A percentile compares a stretch with the other conserved stretches of the same genome.
Conservation (phyloP, 2,329 filamentous ascomycete species). For the Aspergillus tubingensis region DNA sequence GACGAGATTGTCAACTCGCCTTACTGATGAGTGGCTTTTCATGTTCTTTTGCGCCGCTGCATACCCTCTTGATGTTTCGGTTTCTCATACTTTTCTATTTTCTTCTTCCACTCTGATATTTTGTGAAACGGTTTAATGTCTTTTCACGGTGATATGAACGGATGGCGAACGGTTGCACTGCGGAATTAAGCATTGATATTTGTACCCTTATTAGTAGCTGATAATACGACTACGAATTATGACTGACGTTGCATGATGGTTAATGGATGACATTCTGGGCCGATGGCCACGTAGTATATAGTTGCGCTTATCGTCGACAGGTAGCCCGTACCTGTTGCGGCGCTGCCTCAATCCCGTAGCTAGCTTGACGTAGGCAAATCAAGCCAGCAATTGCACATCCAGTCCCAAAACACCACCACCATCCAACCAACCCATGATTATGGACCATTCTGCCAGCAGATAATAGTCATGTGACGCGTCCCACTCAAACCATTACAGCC, state of each 20-base stretch:
- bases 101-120: slow-evolving; percentile 5
- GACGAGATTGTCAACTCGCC: slow-evolving; percentile 82
- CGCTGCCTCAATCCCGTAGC: not conserved
- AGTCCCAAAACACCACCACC: not conserved
- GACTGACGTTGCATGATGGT: not conserved
- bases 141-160: not conserved
- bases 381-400: not conserved
- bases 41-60: slow-evolving; percentile 22
- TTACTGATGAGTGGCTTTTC: slow-evolving; percentile 45
- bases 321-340: not conserved
- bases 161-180: slow-evolving; percentile 6
- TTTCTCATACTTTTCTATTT: slow-evolving; percentile 1
- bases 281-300: not conserved
- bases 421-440: not conserved
- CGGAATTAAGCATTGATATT: not conserved
- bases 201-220: slow-evolving; percentile 9
- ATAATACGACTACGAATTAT: slow-evolving; percentile 16
- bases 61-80: slow-evolving; percentile 29
- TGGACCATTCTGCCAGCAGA: slow-evolving; percentile 2
- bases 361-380: not conserved
- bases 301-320: not conserved
- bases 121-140: slow-evolving; percentile 1
- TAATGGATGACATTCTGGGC: not conserved
- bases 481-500: not conserved
- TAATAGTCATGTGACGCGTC: not conserved